Evolutionary conservation across 352 stramenopile genomes (phyloP).

Genomic region (Phytophthora palmivora): DNA sequence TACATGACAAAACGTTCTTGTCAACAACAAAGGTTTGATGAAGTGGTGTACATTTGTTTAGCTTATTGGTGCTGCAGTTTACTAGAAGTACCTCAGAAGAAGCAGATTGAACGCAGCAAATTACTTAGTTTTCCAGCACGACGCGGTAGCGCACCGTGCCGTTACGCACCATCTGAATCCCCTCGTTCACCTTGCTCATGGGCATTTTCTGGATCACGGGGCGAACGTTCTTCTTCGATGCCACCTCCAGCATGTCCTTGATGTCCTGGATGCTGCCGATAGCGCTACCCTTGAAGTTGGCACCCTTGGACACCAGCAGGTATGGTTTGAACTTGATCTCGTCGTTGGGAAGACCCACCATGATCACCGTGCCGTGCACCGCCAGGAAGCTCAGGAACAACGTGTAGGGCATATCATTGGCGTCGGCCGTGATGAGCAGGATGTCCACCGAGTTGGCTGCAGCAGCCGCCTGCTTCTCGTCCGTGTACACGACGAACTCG

Average conservation of each 20-base stretch:
- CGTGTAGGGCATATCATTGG: conserved; percentile 57
- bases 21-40: too few relatives aligned
- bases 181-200: conserved; percentile 59
- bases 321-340: conserved; percentile 65
- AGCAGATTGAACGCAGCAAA: too few relatives aligned
- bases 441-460: conserved; percentile 55
- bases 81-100: too few relatives aligned
- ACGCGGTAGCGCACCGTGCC: conserved; percentile 19
- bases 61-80: conserved; percentile 6
- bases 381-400: conserved; percentile 65
- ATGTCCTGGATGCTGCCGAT: conserved; percentile 56
- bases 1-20: too few relatives aligned
- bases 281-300: conserved; percentile 66
- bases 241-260: conserved; percentile 90
- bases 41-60: too few relatives aligned
- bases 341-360: conserved; percentile 73
- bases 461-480: conserved; percentile 41
- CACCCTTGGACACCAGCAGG: conserved; percentile 45
- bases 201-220: conserved; percentile 63
- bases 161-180: conserved; percentile 43
- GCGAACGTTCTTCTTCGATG: conserved; percentile 73
- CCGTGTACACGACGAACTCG: conserved; percentile 61
- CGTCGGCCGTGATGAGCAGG: conserved; percentile 75
- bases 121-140: conserved; percentile 51
- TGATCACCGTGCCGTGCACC: conserved; percentile 58